Conservation (phyloP, 139 green algal species). For the Chlamydomonas eustigma region DNA sequence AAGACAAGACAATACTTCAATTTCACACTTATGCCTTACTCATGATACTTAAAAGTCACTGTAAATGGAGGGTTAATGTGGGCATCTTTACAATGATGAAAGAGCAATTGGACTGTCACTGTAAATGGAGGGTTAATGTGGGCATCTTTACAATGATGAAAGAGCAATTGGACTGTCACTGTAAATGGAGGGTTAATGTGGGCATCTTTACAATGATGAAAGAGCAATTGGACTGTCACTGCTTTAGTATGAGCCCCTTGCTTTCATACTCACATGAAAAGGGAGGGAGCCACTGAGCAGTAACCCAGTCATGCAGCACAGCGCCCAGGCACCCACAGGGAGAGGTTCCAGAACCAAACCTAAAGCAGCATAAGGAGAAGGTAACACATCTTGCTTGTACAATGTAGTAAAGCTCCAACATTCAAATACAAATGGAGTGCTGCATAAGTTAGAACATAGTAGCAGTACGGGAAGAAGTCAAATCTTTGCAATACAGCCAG, state of each 20-base stretch:
- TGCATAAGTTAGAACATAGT: not conserved
- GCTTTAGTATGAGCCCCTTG: slow-evolving; percentile 83
- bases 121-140: not conserved
- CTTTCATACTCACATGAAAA: slow-evolving; percentile 76
- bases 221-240: slow-evolving; percentile 49
- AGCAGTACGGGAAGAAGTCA: not conserved
- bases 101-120: not conserved
- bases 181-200: not conserved
- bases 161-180: not conserved
- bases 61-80: slow-evolving; percentile 56
- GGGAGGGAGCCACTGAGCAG: slow-evolving; percentile 89
- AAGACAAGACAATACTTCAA: not conserved
- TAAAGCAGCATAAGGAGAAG: not conserved
- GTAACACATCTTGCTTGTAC: not conserved
- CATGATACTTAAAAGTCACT: not conserved
- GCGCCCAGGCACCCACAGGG: slow-evolving; percentile 90
- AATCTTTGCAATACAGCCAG: not conserved
- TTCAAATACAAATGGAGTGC: not conserved
- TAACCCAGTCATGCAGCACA: slow-evolving; percentile 74
- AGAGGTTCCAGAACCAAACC: slow-evolving; percentile 90
- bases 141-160: not conserved
- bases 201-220: not conserved
- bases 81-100: not conserved
- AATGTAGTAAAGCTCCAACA: not conserved
- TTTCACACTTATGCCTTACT: too few relatives aligned